phyloP scores from a whole-genome alignment of 257 asterid species.

The Thymus quinquecostatus region DNA sequence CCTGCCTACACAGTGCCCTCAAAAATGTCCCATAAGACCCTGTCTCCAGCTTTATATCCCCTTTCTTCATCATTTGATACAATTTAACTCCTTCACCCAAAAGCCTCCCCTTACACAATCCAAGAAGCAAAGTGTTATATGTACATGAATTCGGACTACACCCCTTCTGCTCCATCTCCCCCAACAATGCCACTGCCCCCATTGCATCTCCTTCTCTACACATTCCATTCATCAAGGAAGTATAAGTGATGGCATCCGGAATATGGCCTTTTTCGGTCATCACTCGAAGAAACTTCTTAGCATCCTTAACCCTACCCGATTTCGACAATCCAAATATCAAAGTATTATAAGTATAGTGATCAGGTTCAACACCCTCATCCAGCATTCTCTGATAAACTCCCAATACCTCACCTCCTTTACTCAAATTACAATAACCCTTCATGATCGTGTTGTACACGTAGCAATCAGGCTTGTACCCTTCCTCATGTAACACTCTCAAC shows the following conservation, averaged over 20 bases:
- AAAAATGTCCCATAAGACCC: conserved; percentile 81
- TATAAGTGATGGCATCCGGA: conserved; percentile 83
- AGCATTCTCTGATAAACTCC: conserved; percentile 81
- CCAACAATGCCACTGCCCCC: conserved; percentile 75
- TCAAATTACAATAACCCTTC: conserved; percentile 83
- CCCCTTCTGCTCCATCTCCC: conserved; percentile 77
- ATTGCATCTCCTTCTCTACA: conserved; percentile 75
- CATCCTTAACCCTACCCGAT: conserved; percentile 81
- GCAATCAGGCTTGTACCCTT: conserved; percentile 84
- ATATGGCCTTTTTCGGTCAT: conserved; percentile 77
- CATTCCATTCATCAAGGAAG: conserved; percentile 97
- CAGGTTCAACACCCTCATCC: conserved; percentile 83
- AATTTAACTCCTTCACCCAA: conserved; percentile 71
- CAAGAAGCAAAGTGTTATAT: conserved; percentile 83
- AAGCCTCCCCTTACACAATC: conserved; percentile 78
- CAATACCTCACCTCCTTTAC: conserved; percentile 68
- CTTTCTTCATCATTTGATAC: conserved; percentile 72
- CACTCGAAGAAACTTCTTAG: conserved; percentile 64
- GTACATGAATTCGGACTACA: conserved; percentile 84
- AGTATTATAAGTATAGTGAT: conserved; percentile 76
- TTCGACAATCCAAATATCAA: conserved; percentile 81
- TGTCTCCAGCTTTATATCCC: conserved; percentile 61
- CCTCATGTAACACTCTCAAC: conserved; percentile 62
- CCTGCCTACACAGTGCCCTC: conserved; percentile 74
- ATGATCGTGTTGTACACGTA: conserved; percentile 88